These are phyloP conservation scores for Forsythia suspensa DNA, from an alignment of 257 asterid species.

Conservation along the genomic window DNA sequence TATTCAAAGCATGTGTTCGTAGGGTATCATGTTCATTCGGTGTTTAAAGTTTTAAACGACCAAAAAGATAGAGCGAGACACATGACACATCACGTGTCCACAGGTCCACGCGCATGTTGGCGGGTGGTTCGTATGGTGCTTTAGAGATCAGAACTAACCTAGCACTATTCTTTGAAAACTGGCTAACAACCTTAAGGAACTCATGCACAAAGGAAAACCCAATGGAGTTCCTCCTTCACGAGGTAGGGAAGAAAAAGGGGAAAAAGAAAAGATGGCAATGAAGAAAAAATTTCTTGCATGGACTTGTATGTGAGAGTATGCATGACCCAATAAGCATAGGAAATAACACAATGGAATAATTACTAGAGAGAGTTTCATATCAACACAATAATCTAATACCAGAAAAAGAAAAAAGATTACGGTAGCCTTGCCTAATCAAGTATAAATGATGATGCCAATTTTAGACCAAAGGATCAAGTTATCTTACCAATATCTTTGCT, in stretches of 20 bases:
- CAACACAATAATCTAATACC: conserved; percentile 5
- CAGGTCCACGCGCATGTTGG: background rate
- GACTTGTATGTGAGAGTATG: too few species aligned
- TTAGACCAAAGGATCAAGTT: conserved; percentile 10
- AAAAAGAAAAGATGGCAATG: background rate
- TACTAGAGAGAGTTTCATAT: conserved; percentile 1
- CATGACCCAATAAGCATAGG: background rate
- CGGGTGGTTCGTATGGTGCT: background rate
- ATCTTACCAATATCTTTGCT: conserved; percentile 90
- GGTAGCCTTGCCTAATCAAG: too few species aligned
- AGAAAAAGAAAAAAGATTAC: background rate
- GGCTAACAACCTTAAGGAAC: too few species aligned
- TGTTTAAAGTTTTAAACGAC: background rate
- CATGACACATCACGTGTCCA: background rate
- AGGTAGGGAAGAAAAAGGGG: background rate
- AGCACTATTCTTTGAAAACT: too few species aligned
- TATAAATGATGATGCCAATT: background rate
- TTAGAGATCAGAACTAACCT: too few species aligned
- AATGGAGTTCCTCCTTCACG: background rate
- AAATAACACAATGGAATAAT: background rate
- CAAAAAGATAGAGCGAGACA: background rate
- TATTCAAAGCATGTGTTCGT: background rate
- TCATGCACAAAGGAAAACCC: background rate
- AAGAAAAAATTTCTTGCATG: too few species aligned
- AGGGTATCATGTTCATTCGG: too few species aligned